These are phyloP conservation scores for Lactuca sativa DNA, from an alignment of 129 eudicot genomes.

Conservation along the genomic window DNA sequence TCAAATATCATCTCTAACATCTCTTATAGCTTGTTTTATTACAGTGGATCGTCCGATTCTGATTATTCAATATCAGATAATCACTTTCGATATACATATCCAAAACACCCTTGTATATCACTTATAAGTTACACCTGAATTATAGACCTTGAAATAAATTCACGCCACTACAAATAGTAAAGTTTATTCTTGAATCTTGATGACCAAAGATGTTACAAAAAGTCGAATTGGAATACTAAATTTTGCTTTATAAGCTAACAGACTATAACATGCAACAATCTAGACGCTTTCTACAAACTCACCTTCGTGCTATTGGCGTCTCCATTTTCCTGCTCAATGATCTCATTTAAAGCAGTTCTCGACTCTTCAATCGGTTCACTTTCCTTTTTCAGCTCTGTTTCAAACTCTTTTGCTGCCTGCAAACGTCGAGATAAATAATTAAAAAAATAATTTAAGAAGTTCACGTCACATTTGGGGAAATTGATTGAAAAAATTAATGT, in stretches of 20 bases:
- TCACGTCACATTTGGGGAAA: not conserved
- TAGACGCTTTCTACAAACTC: constrained; percentile 25
- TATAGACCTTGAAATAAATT: not conserved
- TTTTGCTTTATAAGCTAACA: constrained; percentile 5
- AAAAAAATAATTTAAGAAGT: not conserved
- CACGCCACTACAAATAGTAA: constrained; percentile 2
- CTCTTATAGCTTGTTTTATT: no score
- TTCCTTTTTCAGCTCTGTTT: constrained; percentile 73
- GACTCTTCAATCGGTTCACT: constrained; percentile 39
- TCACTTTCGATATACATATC: not conserved
- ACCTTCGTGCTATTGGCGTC: constrained; percentile 43
- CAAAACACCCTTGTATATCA: not conserved
- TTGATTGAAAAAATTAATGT: not conserved
- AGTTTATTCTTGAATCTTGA: not conserved
- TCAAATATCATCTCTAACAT: no score
- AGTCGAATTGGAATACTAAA: not conserved
- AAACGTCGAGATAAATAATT: not conserved
- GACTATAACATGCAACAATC: not conserved
- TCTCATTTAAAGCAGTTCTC: constrained; percentile 27
- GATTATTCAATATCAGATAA: not conserved
- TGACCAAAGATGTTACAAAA: constrained; percentile 18
- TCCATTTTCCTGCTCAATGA: constrained; percentile 36
- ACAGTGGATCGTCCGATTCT: not conserved
- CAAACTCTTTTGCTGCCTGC: constrained; percentile 87
- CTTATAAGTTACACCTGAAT: not conserved